These are phyloP conservation scores for Stagonosporopsis chrysanthemi DNA, from an alignment of 2,329 filamentous ascomycete species.

Conservation along the genomic window DNA sequence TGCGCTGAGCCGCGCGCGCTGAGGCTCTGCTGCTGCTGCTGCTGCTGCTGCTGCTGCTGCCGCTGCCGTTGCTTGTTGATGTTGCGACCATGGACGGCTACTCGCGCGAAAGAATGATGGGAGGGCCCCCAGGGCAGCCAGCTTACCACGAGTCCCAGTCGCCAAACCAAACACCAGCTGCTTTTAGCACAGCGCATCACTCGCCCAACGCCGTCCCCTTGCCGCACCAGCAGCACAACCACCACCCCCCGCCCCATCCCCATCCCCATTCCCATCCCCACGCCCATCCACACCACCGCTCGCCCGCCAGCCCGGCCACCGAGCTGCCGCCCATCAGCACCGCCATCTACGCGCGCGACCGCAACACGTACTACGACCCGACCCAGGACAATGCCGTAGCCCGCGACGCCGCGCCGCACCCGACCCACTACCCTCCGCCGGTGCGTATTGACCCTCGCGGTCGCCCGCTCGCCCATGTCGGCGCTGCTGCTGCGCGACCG, in stretches of 20 bases:
- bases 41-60: conserved; percentile 5
- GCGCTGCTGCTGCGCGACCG: not conserved
- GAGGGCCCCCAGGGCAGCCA: conserved; percentile 46
- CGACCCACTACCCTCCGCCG: conserved; percentile 44
- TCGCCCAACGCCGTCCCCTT: conserved; percentile 46
- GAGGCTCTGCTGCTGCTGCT: conserved; percentile 2
- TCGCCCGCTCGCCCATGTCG: not conserved
- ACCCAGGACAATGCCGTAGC: conserved; percentile 53
- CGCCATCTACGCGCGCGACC: conserved; percentile 50
- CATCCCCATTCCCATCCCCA: not conserved
- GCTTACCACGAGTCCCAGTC: conserved; percentile 45
- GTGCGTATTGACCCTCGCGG: conserved; percentile 25
- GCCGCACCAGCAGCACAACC: conserved; percentile 29
- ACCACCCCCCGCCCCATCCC: conserved; percentile 13
- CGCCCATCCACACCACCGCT: conserved; percentile 25
- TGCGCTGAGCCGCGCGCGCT: conserved; percentile 1
- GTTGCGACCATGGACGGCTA: conserved; percentile 39
- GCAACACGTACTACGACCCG: conserved; percentile 59
- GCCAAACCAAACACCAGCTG: conserved; percentile 45
- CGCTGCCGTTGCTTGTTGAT: conserved; percentile 6
- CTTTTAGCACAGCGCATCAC: conserved; percentile 46
- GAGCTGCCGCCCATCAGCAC: conserved; percentile 52
- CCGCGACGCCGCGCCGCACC: conserved; percentile 43
- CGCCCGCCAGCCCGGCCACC: conserved; percentile 48
- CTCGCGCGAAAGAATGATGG: conserved; percentile 43